Evolutionary conservation across 495 filamentous ascomycete species (phyloP), one percentile per base, ranked within the genome.

Genomic region (Penicillium nucicola): DNA sequence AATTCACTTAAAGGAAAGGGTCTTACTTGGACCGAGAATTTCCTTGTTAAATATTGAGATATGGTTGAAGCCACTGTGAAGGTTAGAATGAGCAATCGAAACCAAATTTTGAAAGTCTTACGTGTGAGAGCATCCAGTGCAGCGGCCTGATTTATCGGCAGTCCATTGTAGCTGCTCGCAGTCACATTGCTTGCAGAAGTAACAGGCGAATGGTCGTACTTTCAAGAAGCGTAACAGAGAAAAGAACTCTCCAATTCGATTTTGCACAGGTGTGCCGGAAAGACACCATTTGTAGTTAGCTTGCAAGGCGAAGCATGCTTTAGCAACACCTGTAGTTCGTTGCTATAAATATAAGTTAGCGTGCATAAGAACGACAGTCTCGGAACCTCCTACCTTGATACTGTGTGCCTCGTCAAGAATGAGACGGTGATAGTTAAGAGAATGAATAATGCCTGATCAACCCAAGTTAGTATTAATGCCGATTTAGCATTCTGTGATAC

Each of bases 241-340:
- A 64, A 97, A 97, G 70, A 97, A 93, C 61, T 98, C 93, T 45
- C 92, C 93, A 57, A 97, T 97, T 28, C 93, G 86, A 63, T 97
- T 96, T 60, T 97, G 93, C 9, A 97, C 81, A 0, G 93, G 93
- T 4, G 93, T 98, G 4, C 93, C 93, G 40, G 87, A 92, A 23
- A 97, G 79, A 60, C 93, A 98, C 88, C 93, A 96, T 53, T 92
- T 95, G 64, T 92, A 92, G 13, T 80, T 82, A 45, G 85, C 87
- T 38, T 89, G 83, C 39, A 97, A 72, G 1, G 92, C 91, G 66
- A 95, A 96, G 67, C 92, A 96, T 17, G 91, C 90, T 61, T 87
- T 90, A n/a, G 92, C 90, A 37, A 90, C 90, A 68, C 89, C 84
- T n/a, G 89, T 92, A 10, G 80, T 85, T 28, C 90, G 83, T 56